These are phyloP conservation scores for Penicillium riverlandense DNA, from an alignment of 495 filamentous ascomycete species.

Conservation along the genomic window DNA sequence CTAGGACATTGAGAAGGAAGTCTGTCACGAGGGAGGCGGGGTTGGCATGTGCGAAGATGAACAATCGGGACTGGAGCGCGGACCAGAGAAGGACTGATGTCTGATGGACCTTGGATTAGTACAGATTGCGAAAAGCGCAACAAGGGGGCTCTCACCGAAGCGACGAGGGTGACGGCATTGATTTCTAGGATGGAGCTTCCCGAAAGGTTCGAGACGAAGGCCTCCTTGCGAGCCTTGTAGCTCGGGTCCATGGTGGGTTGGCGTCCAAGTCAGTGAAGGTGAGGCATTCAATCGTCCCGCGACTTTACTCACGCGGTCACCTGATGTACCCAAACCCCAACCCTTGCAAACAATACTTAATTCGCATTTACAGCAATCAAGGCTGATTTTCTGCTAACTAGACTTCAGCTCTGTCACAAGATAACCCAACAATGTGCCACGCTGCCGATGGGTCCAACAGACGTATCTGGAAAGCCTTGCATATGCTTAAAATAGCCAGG, in stretches of 20 bases:
- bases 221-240: slow-evolving; percentile 89
- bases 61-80: slow-evolving; percentile 76
- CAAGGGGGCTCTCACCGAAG: slow-evolving; percentile 57
- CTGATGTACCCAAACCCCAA: no score
- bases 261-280: background rate
- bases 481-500: no score
- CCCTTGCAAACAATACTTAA: no score
- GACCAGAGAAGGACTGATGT: slow-evolving; percentile 82
- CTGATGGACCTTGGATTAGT: slow-evolving; percentile 31
- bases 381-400: no score
- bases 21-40: slow-evolving; percentile 63
- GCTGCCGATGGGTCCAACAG: no score
- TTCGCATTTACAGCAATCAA: no score
- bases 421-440: no score
- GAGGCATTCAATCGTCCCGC: no score
- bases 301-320: no score
- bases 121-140: background rate
- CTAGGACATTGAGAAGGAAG: slow-evolving; percentile 78
- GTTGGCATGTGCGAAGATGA: slow-evolving; percentile 73
- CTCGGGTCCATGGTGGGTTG: slow-evolving; percentile 43
- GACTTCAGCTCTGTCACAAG: no score
- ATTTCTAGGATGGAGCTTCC: slow-evolving; percentile 82
- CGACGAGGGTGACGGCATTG: slow-evolving; percentile 73
- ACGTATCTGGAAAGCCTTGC: no score
- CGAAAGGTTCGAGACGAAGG: slow-evolving; percentile 88